Evolutionary conservation across 169 alveolate species (phyloP).

Genomic region (Cystoisospora suis): DNA sequence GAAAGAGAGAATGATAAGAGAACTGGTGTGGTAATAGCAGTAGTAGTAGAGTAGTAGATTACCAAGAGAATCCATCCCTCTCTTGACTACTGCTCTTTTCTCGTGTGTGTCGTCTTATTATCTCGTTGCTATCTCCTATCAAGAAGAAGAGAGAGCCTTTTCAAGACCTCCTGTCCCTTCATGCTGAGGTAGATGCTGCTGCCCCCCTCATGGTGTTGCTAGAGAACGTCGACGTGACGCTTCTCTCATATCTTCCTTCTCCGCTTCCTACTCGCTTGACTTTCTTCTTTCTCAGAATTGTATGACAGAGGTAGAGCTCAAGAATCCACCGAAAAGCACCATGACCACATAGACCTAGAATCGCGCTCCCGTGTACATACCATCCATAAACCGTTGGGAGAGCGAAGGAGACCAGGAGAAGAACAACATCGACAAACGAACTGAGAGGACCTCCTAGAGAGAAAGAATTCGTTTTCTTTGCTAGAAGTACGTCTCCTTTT

Average conservation of each 20-base stretch:
- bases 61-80: too few species aligned
- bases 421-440: not conserved
- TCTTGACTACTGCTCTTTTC: too few species aligned
- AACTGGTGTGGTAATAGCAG: too few species aligned
- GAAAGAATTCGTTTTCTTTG: too few species aligned
- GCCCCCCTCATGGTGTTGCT: too few species aligned
- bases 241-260: not conserved
- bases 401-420: conserved; percentile 8
- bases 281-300: not conserved
- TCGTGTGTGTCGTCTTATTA: too few species aligned
- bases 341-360: conserved; percentile 75
- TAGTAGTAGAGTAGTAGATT: too few species aligned
- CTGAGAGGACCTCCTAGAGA: not conserved
- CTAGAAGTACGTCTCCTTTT: too few species aligned
- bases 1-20: too few species aligned
- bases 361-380: conserved; percentile 69
- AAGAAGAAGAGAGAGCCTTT: not conserved
- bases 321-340: conserved; percentile 78
- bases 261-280: not conserved
- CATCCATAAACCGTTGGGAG: conserved; percentile 77
- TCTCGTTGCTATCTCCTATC: too few species aligned
- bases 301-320: conserved; percentile 50
- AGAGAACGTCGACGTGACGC: too few species aligned
- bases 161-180: not conserved
- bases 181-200: too few species aligned